A percentile compares a stretch with the other conserved stretches of the same genome.
phyloP scores from a whole-genome alignment of 345 rosid genomes.

The Noccaea bulbosa region DNA sequence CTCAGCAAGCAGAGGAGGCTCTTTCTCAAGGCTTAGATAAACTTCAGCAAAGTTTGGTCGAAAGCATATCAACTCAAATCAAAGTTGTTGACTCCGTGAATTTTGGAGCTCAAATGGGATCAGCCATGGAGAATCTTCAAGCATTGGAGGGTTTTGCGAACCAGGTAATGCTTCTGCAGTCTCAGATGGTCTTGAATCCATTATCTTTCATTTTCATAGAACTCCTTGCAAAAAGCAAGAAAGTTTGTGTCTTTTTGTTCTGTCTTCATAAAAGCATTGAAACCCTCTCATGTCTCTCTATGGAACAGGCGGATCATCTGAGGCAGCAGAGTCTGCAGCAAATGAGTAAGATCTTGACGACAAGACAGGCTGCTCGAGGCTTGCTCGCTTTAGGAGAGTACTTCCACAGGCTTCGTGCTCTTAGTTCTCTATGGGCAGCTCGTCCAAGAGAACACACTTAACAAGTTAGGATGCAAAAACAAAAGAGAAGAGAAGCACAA shows the following conservation, averaged over 20 bases:
- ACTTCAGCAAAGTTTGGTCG: slow-evolving; percentile 68
- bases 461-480: slow-evolving; percentile 18
- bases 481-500: slow-evolving; percentile 24
- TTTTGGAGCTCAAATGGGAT: slow-evolving; percentile 54
- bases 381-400: slow-evolving; percentile 80
- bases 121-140: slow-evolving; percentile 66
- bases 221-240: background rate
- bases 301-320: slow-evolving; percentile 84
- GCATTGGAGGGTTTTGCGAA: slow-evolving; percentile 77
- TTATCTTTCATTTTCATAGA: background rate
- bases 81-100: slow-evolving; percentile 40
- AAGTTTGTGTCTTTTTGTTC: background rate
- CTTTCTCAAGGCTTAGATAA: slow-evolving; percentile 74
- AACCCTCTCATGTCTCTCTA: background rate
- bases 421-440: slow-evolving; percentile 91
- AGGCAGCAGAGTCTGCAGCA: slow-evolving; percentile 83
- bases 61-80: slow-evolving; percentile 54
- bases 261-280: slow-evolving; percentile 6
- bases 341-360: slow-evolving; percentile 71
- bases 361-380: slow-evolving; percentile 83
- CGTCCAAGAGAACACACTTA: slow-evolving; percentile 67
- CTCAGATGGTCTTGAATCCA: background rate
- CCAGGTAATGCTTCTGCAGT: slow-evolving; percentile 60
- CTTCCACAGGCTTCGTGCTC: slow-evolving; percentile 85
- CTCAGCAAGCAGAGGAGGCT: slow-evolving; percentile 96